phyloP scores from a whole-genome alignment of 192 early-diverging fungal species.

The Geranomyces variabilis region DNA sequence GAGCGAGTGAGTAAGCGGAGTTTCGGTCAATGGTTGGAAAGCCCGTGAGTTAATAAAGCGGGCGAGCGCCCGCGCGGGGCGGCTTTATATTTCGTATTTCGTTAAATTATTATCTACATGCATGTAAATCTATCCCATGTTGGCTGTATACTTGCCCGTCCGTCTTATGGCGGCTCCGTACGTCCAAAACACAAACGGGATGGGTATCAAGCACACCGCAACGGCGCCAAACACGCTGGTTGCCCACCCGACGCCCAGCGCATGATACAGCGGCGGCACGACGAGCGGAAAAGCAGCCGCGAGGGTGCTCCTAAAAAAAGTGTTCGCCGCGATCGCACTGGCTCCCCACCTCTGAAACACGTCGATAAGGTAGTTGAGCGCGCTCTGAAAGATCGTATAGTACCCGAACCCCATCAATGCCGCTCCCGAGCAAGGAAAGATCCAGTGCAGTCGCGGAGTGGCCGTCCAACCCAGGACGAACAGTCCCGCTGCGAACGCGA shows the following conservation, averaged over 20 bases:
- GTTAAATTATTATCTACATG: too few species aligned
- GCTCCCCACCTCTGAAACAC: slow-evolving; percentile 10
- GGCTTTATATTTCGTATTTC: too few species aligned
- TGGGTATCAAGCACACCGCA: slow-evolving; percentile 7
- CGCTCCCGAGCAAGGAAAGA: background rate
- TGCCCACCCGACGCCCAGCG: background rate
- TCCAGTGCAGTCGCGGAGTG: background rate
- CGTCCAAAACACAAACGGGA: slow-evolving; percentile 1
- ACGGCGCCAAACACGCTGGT: slow-evolving; percentile 1
- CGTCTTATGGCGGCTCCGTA: background rate
- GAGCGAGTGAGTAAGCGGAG: too few species aligned
- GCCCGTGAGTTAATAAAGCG: too few species aligned
- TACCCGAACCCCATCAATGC: background rate
- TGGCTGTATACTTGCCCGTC: slow-evolving; percentile 2
- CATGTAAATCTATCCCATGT: too few species aligned
- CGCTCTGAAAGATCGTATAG: slow-evolving; percentile 1
- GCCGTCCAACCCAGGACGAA: background rate
- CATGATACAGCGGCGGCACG: background rate
- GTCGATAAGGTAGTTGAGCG: slow-evolving; percentile 1
- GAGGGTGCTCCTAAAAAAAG: background rate
- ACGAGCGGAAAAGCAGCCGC: slow-evolving; percentile 3
- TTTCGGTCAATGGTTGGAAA: too few species aligned
- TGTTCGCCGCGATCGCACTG: slow-evolving; percentile 3
- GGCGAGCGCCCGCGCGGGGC: too few species aligned
- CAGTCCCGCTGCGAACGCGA: background rate